Base-by-base conservation (phyloP, 2,329 filamentous ascomycete genomes). In the Arthrobotrys pseudoclavata region DNA sequence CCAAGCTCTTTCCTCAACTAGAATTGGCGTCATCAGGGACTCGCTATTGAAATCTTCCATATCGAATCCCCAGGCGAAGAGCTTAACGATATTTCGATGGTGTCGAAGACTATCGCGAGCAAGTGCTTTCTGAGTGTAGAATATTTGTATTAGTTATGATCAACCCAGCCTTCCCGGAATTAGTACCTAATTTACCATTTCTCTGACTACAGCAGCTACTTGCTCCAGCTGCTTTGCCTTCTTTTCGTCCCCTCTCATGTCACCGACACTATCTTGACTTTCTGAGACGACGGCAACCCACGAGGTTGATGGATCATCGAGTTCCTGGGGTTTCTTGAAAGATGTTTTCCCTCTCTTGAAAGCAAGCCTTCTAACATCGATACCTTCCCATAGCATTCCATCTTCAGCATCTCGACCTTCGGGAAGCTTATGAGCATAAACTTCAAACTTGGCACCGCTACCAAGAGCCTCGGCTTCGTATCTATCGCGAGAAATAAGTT, bases 21-120 rank as follows among this genome's bases (percentile, higher is more conserved):
- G 52, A 22, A 76, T 70, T 9, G 72, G 66, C 26, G 72, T 76
- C 60, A 76, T 70, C 0, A 76, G 61, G 4, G 72, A 76, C 12
- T 29, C 48, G 1, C 42, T 61, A 31, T 70, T 76, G 67, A 76
- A 76, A 31, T 76, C 72, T 5, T 76, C 72, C 72, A 76, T 76
- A 53, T 76, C 72, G 22, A 76, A 76, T 0, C 72, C 72, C 72
- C 72, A 76, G 10, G 72, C 72, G 40, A 76, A 76, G 31, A 76
- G 66, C 42, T 67, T 66, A 12, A 76, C 72, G 22, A 76, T 70
- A 24, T 76, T 76, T 22, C 55, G 66, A 15, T 76, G 72, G 3
- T 40, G 26, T 42, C 72, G 60, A 26, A 76, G 50, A 5, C 31
- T 70, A 12, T 64, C 40, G 12, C 72, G 48, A 10, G 72, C 72